Conservation (phyloP, 306 rosid species). For the Hippophae tibetana region DNA sequence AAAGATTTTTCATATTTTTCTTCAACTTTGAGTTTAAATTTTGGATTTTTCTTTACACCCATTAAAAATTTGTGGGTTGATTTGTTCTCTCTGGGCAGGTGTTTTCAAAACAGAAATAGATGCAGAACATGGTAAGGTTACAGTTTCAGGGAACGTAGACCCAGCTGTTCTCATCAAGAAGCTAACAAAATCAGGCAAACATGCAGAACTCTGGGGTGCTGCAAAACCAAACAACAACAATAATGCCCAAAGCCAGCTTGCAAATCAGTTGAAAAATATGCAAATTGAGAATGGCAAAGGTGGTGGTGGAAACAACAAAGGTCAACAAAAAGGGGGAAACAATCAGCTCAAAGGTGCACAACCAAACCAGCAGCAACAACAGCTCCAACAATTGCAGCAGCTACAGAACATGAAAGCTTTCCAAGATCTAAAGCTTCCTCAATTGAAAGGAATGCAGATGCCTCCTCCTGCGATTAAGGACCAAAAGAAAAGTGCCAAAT, state of each 20-base stretch:
- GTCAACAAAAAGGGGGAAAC: conserved; percentile 34
- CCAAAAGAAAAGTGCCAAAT: conserved; percentile 50
- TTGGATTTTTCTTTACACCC: neutral
- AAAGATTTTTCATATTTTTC: neutral
- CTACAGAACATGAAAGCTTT: conserved; percentile 67
- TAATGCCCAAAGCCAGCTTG: conserved; percentile 29
- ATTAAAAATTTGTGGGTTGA: neutral
- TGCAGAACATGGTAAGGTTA: conserved; percentile 87
- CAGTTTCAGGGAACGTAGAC: conserved; percentile 83
- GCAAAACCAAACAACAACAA: conserved; percentile 38
- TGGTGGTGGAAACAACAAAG: conserved; percentile 34
- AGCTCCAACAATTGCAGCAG: conserved; percentile 19
- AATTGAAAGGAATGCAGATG: conserved; percentile 46
- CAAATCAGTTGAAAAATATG: conserved; percentile 61
- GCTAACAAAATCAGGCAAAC: conserved; percentile 80
- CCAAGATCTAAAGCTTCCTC: conserved; percentile 67
- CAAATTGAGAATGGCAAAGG: conserved; percentile 54
- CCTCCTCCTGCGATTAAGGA: conserved; percentile 28
- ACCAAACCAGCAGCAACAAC: conserved; percentile 21
- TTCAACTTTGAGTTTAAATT: neutral
- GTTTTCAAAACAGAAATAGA: conserved; percentile 81
- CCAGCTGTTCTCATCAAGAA: conserved; percentile 73
- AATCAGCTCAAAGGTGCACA: conserved; percentile 40
- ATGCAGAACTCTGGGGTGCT: conserved; percentile 76
- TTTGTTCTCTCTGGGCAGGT: conserved; percentile 27